Evolutionary conservation across 495 filamentous ascomycete genomes (phyloP), one percentile per base, ranked within the genome.

Genomic region (Neohortaea acidophila): DNA sequence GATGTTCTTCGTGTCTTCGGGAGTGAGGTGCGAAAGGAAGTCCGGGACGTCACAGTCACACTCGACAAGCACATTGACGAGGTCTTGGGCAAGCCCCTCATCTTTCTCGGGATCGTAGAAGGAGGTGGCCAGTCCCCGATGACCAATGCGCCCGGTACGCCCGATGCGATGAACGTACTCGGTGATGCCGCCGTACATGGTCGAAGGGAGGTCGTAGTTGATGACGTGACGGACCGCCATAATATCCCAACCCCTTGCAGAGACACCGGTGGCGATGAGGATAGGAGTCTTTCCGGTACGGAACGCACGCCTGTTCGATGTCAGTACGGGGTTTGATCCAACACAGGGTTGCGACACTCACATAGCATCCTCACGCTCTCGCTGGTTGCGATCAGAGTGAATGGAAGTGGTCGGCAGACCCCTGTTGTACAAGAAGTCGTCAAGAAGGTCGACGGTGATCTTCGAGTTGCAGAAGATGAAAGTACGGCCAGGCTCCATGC

Each of bases 161-260:
- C 89, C 87, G 56, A 96, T 97, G 25, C 89, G 81, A 51, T 97
- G 89, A 39, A 80, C 70, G 51, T 97, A 96, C 51, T 96, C 89
- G 35, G 81, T 70, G 31, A 96, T 94, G 3, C 87, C 89, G n/a
- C 84, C 85, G 47, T 83, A 63, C 2, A 63, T 52, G 3, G 56
- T 47, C 15, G 59, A 65, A 0, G 87, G 89, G 2, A 96, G 65
- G 33, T 94, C 84, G 47, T 73, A 94, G 59, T 97, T 96, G 66
- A 97, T 76, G 41, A 97, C 78, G 48, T 93, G 82, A 67, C 77
- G 73, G 3, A 94, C 74, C 39, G 18, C 33, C 35, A 68, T 70
- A 17, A 94, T 76, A 50, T 97, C 89, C 13, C 94, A 70, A n/a
- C 89, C 89, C 50, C 89, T 84, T 45, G 85, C 78, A 37, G 79